A percentile compares a stretch with the other conserved stretches of the same genome.
Conservation (phyloP, 192 early-diverging fungal genomes). For the Kickxella alabastrina region DNA sequence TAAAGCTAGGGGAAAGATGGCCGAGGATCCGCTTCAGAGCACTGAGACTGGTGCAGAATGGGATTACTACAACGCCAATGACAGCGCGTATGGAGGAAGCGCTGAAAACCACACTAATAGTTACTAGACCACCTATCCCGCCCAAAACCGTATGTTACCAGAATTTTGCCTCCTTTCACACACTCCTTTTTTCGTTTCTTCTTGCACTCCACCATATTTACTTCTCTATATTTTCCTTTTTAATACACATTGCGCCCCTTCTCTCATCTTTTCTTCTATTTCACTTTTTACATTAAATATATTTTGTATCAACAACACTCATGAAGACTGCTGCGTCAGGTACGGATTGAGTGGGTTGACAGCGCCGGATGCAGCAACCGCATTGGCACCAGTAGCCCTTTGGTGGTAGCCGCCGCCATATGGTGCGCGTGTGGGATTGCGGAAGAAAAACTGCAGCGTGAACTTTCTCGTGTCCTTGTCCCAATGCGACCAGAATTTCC, state of each 20-base stretch:
- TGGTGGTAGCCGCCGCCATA: no score
- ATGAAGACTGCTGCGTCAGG: not conserved
- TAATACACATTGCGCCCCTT: not conserved
- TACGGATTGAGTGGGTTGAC: slow-evolving; percentile 35
- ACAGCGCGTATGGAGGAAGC: slow-evolving; percentile 6
- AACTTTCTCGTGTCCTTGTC: slow-evolving; percentile 85
- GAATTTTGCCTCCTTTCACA: not conserved
- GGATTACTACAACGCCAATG: slow-evolving; percentile 6
- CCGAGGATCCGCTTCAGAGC: slow-evolving; percentile 7
- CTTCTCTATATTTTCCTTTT: not conserved
- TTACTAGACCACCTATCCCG: no score
- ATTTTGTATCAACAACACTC: not conserved
- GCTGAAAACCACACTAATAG: not conserved
- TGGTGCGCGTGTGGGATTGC: slow-evolving; percentile 16
- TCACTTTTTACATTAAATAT: not conserved
- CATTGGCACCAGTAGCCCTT: slow-evolving; percentile 21
- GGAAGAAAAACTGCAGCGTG: slow-evolving; percentile 86
- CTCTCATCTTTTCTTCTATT: not conserved
- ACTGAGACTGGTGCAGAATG: not conserved
- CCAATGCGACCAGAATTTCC: slow-evolving; percentile 92
- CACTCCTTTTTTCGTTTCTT: not conserved
- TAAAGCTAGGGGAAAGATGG: slow-evolving; percentile 49
- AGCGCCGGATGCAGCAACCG: not conserved
- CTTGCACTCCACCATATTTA: not conserved
- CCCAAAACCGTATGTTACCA: no score